A percentile compares a stretch with the other conserved stretches of the same genome.
phyloP scores from a whole-genome alignment of 805 yeast species.

The Ogataea salicorniae region DNA sequence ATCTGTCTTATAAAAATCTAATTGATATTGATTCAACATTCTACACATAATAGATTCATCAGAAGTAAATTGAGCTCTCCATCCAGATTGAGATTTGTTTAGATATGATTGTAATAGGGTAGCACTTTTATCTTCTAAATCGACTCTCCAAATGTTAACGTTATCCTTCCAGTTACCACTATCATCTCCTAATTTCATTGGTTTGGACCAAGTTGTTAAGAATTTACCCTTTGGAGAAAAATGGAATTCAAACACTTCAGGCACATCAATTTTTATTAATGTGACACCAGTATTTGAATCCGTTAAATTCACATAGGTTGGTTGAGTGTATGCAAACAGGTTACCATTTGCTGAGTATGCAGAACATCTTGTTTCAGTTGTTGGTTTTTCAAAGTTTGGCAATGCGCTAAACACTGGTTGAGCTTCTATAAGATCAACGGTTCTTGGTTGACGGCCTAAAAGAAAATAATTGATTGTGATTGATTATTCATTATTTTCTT shows the following conservation, averaged over 20 bases:
- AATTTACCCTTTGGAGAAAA: conserved; percentile 87
- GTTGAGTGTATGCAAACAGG: conserved; percentile 69
- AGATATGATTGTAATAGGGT: conserved; percentile 46
- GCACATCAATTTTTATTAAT: conserved; percentile 44
- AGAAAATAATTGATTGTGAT: not conserved
- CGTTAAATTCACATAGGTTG: conserved; percentile 50
- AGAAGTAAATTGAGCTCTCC: conserved; percentile 87
- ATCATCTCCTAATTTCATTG: conserved; percentile 56
- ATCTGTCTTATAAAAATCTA: conserved; percentile 58
- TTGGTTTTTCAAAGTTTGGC: conserved; percentile 27
- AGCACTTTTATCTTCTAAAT: conserved; percentile 12
- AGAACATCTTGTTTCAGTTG: conserved; percentile 53
- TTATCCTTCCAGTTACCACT: conserved; percentile 74
- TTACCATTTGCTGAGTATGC: conserved; percentile 64
- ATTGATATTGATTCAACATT: conserved; percentile 44
- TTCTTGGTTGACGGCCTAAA: conserved; percentile 51
- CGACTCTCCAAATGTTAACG: conserved; percentile 67
- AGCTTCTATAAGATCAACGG: conserved; percentile 48
- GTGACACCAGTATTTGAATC: conserved; percentile 49
- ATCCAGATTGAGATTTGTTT: conserved; percentile 79
- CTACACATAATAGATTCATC: conserved; percentile 73
- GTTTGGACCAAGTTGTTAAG: conserved; percentile 86
- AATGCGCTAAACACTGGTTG: conserved; percentile 35
- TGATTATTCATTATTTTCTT: too few species aligned
- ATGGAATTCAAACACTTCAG: conserved; percentile 73